Percentiles rank a stretch among this genome's conserved stretches.
Conservation (phyloP, 2,329 filamentous ascomycete species). For the Sporothrix brasiliensis region DNA sequence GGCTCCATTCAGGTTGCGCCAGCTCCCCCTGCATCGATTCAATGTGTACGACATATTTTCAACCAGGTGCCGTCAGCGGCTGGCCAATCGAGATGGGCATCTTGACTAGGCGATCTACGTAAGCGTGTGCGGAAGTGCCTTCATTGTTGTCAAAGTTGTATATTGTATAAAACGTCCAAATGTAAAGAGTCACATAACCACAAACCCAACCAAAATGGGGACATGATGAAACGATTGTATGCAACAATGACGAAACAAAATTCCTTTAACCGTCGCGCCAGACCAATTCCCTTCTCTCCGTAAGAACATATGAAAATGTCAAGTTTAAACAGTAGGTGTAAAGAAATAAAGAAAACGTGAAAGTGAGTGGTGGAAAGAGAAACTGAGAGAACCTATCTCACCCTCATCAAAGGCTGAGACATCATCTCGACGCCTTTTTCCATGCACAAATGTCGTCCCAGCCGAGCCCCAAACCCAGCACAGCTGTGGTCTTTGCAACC, state of each 20-base stretch:
- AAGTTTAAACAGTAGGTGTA: not conserved
- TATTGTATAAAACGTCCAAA: not conserved
- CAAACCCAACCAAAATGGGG: not conserved
- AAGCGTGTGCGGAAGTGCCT: not conserved
- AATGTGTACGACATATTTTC: not conserved
- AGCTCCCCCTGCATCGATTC: not conserved
- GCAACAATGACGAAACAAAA: constrained; percentile 22
- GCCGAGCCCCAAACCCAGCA: constrained; percentile 32
- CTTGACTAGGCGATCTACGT: not conserved
- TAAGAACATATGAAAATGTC: constrained; percentile 2
- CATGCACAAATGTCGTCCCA: constrained; percentile 3
- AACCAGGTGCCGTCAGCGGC: not conserved
- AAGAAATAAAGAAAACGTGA: constrained; percentile 14
- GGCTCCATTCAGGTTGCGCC: not conserved
- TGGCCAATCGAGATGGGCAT: not conserved
- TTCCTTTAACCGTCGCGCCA: constrained; percentile 29
- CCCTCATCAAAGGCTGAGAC: not conserved
- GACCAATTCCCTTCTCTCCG: constrained; percentile 22
- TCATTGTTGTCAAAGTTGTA: not conserved
- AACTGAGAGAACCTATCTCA: not conserved
- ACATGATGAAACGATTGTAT: constrained; percentile 22
- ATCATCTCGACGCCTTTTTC: not conserved
- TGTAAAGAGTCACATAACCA: constrained; percentile 13
- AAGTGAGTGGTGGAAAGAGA: not conserved
- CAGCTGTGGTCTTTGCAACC: constrained; percentile 32